Evolutionary conservation across 129 eudicot genomes (phyloP), one percentile per base, ranked within the genome.

Genomic region (Mikania micrantha): DNA sequence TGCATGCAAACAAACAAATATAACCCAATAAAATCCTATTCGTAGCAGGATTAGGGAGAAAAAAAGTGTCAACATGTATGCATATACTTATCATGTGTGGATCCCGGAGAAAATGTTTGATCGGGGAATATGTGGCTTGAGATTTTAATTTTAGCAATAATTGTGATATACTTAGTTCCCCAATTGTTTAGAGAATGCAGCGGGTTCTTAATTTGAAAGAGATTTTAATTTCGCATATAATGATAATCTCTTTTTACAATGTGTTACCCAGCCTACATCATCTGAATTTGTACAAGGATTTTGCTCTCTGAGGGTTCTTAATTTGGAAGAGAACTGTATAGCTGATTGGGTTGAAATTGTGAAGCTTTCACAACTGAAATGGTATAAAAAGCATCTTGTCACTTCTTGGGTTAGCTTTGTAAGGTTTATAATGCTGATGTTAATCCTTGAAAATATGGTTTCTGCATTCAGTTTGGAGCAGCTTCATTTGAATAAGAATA

Each of bases 311-410:
- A 80, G 86, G 9, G 71, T 86, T 80, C 88, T 92, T 64, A 86
- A 92, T 76, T 78, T 92, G 81, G 98, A 92, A 61, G 90, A 92
- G 25, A 92, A 92, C n/a, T n/a, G n/a, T 47, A 72, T 93, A 74
- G 70, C 83, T 53, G 83, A 81, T 70, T 93, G 98, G 98, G 78
- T 78, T 78, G 98, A 93, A 83, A 80, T 93, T 25, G 11, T 82
- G 85, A 93, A 84, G 78, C 88, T 93, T 64, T 84, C 96, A 21
- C 85, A 80, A 59, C 76, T 93, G 64, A 69, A 48, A 68, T 78
- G 96, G 98, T 93, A 85, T 25, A 64, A 12, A 45, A 44, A 64
- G 60, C n/a, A 25, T 69, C 16, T 22, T 48, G 47, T 88, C 48
- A 17, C 64, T 68, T 48, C 29, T 78, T 41, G 39, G 31, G 9